Evolutionary conservation across 2,329 filamentous ascomycete species (phyloP).

Genomic region (Daldinia sp.): DNA sequence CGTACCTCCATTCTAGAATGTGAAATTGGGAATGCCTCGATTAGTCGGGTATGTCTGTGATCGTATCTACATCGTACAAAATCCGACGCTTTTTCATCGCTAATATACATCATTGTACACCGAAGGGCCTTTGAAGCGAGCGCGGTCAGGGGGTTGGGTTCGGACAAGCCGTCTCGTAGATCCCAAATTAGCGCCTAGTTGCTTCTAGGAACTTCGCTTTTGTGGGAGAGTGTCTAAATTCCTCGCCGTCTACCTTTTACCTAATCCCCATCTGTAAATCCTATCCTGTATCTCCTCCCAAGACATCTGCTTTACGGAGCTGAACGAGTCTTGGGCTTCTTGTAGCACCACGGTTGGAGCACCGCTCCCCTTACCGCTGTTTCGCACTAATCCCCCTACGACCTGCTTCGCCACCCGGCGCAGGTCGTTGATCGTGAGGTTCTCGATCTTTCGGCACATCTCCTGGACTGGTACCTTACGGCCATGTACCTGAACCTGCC

Average conservation of each 20-base stretch:
- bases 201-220: neutral
- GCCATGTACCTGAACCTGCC: slow-evolving; percentile 97
- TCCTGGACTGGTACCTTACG: slow-evolving; percentile 89
- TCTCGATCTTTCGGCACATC: slow-evolving; percentile 90
- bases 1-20: neutral
- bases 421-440: slow-evolving; percentile 80
- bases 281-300: slow-evolving; percentile 93
- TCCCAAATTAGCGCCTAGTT: neutral
- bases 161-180: slow-evolving; percentile 6
- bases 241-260: slow-evolving; percentile 33
- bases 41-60: slow-evolving; percentile 21
- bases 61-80: slow-evolving; percentile 19
- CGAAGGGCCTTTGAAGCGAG: neutral
- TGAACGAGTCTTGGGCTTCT: slow-evolving; percentile 80
- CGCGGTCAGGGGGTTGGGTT: slow-evolving; percentile 1
- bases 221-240: neutral
- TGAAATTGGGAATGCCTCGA: slow-evolving; percentile 3
- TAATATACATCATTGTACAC: slow-evolving; percentile 34
- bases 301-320: slow-evolving; percentile 71
- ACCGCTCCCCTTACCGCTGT: slow-evolving; percentile 80
- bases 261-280: slow-evolving; percentile 84
- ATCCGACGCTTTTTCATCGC: slow-evolving; percentile 3
- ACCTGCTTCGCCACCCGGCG: slow-evolving; percentile 81
- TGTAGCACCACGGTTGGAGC: slow-evolving; percentile 94
- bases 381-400: slow-evolving; percentile 78